Evolutionary conservation across 106 monocot genomes (phyloP), one percentile per base, ranked within the genome.

Genomic region (Acorus gramineus): DNA sequence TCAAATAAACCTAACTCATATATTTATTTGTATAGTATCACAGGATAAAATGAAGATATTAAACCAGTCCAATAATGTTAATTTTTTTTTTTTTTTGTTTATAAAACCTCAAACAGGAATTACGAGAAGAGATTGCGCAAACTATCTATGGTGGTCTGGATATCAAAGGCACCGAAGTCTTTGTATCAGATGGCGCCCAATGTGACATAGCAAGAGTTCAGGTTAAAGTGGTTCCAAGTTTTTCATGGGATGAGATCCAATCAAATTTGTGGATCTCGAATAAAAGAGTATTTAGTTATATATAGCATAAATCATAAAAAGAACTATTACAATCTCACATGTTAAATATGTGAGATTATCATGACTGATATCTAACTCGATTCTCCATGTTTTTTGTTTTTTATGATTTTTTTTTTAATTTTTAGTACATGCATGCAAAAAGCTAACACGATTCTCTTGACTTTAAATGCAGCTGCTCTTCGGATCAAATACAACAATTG

Each of bases 151-250:
- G 13, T 48, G 76, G 65, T 61, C 80, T 69, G 69, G 80, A 82
- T 1, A 74, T 95, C 50, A 76, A 78, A 44, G 66, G 69, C 9
- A 56, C 66, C 3, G 94, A 95, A 66, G 86, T 95, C 3, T 95
- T 95, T 61, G 60, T 90, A 8, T 85, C 90, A 42, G 94, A 90
- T 65, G 94, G 90, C 7, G 86, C 94, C 3, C 90, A 90, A 13
- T 78, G 94, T 53, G 94, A 95, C 57, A 90, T 90, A 44, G 74
- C 87, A 0, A 81, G 94, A 0, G 44, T 90, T 67, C 94, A 95
- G 90, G 94, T 90, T 53, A 0, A 28, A 4, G 10, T n/a, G 50
- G 5, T 14, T 44, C 11, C 4, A 44, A 4, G 8, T n/a, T 50
- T 55, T 43, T 28, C 1, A 28, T 28, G 28, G 0, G 28, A 28